Percentiles rank a stretch among this genome's conserved stretches.
phyloP scores from a whole-genome alignment of 768 basidiomycete species.

The Tubosaeta sp. region DNA sequence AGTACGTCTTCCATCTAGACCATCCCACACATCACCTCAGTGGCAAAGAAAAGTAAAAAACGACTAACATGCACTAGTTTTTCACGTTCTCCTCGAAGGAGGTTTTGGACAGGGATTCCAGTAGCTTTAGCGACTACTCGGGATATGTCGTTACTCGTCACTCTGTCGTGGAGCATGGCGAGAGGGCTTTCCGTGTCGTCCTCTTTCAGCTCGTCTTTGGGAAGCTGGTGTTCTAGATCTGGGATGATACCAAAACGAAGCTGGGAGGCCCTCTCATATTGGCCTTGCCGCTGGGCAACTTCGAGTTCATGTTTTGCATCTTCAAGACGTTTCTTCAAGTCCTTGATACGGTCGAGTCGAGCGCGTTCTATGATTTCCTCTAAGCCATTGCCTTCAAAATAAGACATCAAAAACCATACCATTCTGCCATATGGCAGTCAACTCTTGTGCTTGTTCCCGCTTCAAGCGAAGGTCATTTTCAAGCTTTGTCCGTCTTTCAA shows the following conservation, averaged over 20 bases:
- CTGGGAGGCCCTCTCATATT: slow-evolving; percentile 79
- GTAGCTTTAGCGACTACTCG: slow-evolving; percentile 85
- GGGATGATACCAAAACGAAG: slow-evolving; percentile 84
- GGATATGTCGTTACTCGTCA: slow-evolving; percentile 86
- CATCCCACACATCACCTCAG: slow-evolving; percentile 1
- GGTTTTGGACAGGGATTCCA: slow-evolving; percentile 85
- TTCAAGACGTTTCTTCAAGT: slow-evolving; percentile 70
- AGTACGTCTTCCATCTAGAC: slow-evolving; percentile 83
- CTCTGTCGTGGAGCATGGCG: slow-evolving; percentile 76
- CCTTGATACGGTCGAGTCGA: slow-evolving; percentile 65
- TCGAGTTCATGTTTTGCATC: slow-evolving; percentile 83
- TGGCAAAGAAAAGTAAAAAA: neutral
- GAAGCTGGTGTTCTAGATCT: slow-evolving; percentile 68
- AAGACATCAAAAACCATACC: slow-evolving; percentile 34
- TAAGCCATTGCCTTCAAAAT: neutral
- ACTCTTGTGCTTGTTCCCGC: slow-evolving; percentile 54
- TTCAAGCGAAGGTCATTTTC: slow-evolving; percentile 59
- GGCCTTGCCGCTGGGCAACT: slow-evolving; percentile 84
- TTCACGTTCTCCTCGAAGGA: slow-evolving; percentile 86
- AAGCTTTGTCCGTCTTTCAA: slow-evolving; percentile 65
- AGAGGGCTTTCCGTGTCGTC: slow-evolving; percentile 40
- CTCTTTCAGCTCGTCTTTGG: slow-evolving; percentile 47
- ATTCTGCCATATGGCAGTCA: slow-evolving; percentile 70
- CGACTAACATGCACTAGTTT: slow-evolving; percentile 77
- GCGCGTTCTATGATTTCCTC: slow-evolving; percentile 49